Evolutionary conservation across 164 flowering plant genomes (phyloP).

Genomic region (Brasenia schreberi): DNA sequence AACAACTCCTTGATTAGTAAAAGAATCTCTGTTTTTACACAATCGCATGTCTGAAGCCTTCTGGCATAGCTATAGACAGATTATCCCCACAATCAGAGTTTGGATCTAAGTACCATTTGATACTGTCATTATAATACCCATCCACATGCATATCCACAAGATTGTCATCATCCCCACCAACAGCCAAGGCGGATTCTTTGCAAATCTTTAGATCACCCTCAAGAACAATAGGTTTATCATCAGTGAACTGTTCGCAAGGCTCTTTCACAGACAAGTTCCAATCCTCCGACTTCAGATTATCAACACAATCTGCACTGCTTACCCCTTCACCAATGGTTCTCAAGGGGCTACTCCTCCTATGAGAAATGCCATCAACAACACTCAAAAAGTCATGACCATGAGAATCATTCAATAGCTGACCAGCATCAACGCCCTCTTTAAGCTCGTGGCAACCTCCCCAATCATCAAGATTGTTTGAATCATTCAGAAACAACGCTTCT

Average conservation of each 20-base stretch:
- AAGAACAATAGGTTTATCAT: not conserved
- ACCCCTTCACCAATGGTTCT: not conserved
- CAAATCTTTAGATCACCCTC: not conserved
- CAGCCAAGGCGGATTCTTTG: not conserved
- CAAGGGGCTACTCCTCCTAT: not conserved
- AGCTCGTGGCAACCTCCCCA: not conserved
- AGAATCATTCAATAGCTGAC: not conserved
- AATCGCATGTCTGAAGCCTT: not conserved
- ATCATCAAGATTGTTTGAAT: not conserved
- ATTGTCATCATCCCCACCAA: not conserved
- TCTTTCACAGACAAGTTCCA: constrained; percentile 1
- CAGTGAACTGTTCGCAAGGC: not conserved
- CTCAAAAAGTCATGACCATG: not conserved
- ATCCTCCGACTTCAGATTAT: not conserved
- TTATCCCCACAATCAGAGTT: constrained; percentile 2
- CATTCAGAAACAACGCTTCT: not conserved
- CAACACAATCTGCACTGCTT: not conserved
- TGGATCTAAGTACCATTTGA: constrained; percentile 1
- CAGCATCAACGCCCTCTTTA: not conserved
- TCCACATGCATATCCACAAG: not conserved
- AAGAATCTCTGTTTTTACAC: not conserved
- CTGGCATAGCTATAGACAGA: not conserved
- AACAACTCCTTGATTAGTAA: not conserved
- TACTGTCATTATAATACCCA: not conserved
- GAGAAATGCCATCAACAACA: not conserved